Percentiles rank a stretch among this genome's conserved stretches.
Evolutionary conservation across 345 rosid genomes (phyloP).

Genomic region (Orychophragmus violaceus): DNA sequence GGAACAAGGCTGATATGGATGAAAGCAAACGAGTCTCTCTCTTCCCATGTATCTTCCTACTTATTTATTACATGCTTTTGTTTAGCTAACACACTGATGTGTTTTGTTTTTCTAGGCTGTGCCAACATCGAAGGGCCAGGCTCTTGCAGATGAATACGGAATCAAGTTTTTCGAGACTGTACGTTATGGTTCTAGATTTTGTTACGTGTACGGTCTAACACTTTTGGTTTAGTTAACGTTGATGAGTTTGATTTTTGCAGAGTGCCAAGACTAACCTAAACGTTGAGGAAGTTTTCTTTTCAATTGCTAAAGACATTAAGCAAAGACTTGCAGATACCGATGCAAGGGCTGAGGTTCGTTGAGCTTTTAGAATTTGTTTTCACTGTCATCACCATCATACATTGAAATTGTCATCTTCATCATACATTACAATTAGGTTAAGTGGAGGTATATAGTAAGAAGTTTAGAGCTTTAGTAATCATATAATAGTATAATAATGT

Average conservation of each 20-base stretch:
- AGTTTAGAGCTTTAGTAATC: background rate
- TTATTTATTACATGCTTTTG: background rate
- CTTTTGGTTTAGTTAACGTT: slow-evolving; percentile 12
- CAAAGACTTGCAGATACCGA: slow-evolving; percentile 79
- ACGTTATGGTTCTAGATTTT: slow-evolving; percentile 30
- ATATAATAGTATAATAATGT: background rate
- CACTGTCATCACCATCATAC: background rate
- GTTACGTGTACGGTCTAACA: background rate
- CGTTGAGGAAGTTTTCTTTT: slow-evolving; percentile 88
- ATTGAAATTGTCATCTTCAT: background rate
- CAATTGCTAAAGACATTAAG: slow-evolving; percentile 74
- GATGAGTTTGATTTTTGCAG: slow-evolving; percentile 34
- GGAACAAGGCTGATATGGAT: slow-evolving; percentile 99
- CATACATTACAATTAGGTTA: background rate
- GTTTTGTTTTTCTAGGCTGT: slow-evolving; percentile 54
- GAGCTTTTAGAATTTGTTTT: background rate
- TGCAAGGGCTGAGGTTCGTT: slow-evolving; percentile 61
- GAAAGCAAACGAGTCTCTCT: slow-evolving; percentile 92
- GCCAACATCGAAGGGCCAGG: slow-evolving; percentile 92
- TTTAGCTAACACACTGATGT: background rate
- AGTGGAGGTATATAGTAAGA: background rate
- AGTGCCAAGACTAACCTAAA: slow-evolving; percentile 86
- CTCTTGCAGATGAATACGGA: slow-evolving; percentile 95
- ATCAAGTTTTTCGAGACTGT: slow-evolving; percentile 96
- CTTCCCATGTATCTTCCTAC: background rate